phyloP scores from a whole-genome alignment of 2,329 filamentous ascomycete genomes.

The Beauveria medogensis region DNA sequence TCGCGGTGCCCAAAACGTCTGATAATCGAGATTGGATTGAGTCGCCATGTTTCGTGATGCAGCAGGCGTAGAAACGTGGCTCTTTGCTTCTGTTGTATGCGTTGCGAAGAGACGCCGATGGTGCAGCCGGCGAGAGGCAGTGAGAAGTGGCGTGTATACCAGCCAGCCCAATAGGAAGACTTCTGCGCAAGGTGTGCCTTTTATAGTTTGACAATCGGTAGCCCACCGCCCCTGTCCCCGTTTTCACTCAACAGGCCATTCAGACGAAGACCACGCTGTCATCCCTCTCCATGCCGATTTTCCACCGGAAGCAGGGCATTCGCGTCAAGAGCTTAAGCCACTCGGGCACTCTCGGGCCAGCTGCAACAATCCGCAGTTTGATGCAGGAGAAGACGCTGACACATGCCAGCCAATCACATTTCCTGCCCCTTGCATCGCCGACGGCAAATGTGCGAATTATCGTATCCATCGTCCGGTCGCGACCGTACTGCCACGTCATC shows the following conservation, averaged over 20 bases:
- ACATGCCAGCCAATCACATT: neutral
- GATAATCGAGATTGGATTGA: slow-evolving; percentile 6
- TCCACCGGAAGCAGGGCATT: neutral
- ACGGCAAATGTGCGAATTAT: neutral
- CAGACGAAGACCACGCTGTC: neutral
- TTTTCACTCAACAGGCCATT: neutral
- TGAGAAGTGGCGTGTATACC: neutral
- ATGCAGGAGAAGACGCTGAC: neutral
- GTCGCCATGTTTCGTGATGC: neutral
- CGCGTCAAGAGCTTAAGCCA: neutral
- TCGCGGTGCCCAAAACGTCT: neutral
- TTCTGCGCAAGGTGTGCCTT: neutral
- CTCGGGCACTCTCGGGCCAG: neutral
- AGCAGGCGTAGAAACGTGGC: neutral
- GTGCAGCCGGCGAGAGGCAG: neutral
- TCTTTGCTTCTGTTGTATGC: too few species aligned
- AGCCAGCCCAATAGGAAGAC: neutral
- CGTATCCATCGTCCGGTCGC: neutral
- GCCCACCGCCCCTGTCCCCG: neutral
- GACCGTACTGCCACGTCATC: neutral
- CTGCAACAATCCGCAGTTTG: neutral
- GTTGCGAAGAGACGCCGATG: neutral
- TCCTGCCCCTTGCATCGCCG: neutral
- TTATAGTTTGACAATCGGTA: neutral
- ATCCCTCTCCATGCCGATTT: neutral